Base-by-base conservation (phyloP, 768 basidiomycete species). In the Macrolepiota dolichaula region DNA sequence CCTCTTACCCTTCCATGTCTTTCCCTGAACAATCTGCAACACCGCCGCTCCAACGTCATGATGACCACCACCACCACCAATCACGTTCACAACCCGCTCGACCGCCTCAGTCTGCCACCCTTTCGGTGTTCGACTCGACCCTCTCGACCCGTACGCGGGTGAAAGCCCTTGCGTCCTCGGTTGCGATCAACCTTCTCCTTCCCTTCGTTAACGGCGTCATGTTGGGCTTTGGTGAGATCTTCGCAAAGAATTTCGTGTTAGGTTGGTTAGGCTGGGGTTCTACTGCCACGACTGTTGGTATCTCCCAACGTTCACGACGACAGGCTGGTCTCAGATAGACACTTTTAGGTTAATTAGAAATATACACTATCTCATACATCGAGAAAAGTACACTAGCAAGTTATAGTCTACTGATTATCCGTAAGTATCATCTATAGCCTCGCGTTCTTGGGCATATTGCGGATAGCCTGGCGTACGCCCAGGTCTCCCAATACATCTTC, bases 191-290 rank as follows among this genome's bases (percentile, higher is more conserved):
- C 71, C 71, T 96, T 63, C 70, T 91, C 0, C 79, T 96, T 40
- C 94, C 94, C 0, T 96, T 96, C 72, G 82, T 96, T 9, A 96
- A 96, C 65, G 94, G 94, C 19, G 91, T 96, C 61, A 96, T 96
- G 94, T 85, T 95, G 54, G 94, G 94, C n/a, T 95, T 96, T 69
- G 94, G 94, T 42, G 94, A 96, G 73, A 90, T 96, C 53, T 94
- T 95, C 70, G 94, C 90, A 37, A 90, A 89, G 73, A 84, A 89
- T 49, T 80, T 91, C n/a, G 71, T 91, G 17, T 73, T 90, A 62
- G 72, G 70, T 22, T 82, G 80, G 78, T 72, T 83, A 65, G 82
- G 82, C 6, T 82, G 81, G 81, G 78, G 76, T 13, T 70, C 76
- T 53, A 70, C 74, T 49, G 77, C 74, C 27, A 66, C 80, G 9